phyloP scores from a whole-genome alignment of 2,329 filamentous ascomycete species.

The Simplicillium aogashimaense region DNA sequence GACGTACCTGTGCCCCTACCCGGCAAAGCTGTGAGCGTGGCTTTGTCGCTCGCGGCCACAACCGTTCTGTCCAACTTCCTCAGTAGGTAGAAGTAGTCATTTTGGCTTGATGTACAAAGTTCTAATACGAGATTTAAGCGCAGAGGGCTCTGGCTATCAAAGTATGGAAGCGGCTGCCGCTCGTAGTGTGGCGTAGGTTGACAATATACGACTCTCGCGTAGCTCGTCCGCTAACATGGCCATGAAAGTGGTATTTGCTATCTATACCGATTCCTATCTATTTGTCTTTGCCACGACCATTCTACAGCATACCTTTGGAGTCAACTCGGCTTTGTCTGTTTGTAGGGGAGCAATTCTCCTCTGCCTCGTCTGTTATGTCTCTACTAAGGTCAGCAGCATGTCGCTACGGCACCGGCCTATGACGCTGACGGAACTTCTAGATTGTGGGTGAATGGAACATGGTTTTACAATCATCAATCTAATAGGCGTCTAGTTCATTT shows the following conservation, averaged over 20 bases:
- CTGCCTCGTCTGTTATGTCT: slow-evolving; percentile 52
- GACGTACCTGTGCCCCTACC: slow-evolving; percentile 13
- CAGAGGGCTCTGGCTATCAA: slow-evolving; percentile 26
- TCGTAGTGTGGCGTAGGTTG: slow-evolving; percentile 31
- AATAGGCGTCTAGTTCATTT: slow-evolving; percentile 35
- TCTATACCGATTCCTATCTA: slow-evolving; percentile 49
- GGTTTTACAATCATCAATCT: neutral
- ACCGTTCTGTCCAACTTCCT: slow-evolving; percentile 25
- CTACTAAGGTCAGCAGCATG: slow-evolving; percentile 42
- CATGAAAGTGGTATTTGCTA: slow-evolving; percentile 44
- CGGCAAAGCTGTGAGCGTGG: slow-evolving; percentile 23
- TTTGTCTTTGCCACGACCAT: slow-evolving; percentile 50
- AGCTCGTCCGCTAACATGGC: neutral
- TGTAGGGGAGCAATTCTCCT: slow-evolving; percentile 51
- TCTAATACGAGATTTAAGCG: slow-evolving; percentile 13
- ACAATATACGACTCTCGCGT: neutral
- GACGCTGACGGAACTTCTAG: slow-evolving; percentile 10
- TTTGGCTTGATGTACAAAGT: no score
- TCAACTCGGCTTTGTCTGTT: slow-evolving; percentile 37
- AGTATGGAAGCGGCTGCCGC: slow-evolving; percentile 28
- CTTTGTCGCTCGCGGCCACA: slow-evolving; percentile 21
- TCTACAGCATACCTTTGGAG: slow-evolving; percentile 44
- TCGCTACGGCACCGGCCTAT: neutral
- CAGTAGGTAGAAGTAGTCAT: slow-evolving; percentile 15
- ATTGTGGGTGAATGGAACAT: slow-evolving; percentile 15